phyloP scores from a whole-genome alignment of 2,329 filamentous ascomycete genomes.

The Sphaerostilbella broomeana region DNA sequence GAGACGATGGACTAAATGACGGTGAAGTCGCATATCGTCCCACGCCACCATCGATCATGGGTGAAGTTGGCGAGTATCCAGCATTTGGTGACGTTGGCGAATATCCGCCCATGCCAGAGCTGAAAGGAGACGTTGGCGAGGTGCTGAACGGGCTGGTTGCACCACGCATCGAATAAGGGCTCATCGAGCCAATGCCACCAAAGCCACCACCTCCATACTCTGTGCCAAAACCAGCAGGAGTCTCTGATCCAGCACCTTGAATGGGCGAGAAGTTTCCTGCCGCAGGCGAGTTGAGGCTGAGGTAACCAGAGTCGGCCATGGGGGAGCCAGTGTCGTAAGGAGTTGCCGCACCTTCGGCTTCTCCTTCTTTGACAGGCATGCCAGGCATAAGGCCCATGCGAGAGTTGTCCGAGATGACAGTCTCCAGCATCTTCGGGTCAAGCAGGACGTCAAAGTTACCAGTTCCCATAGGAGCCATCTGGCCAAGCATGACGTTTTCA shows the following conservation, averaged over 20 bases:
- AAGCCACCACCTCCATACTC: conserved; percentile 51
- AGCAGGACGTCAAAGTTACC: conserved; percentile 91
- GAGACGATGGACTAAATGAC: conserved; percentile 57
- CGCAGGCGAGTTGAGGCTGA: conserved; percentile 56
- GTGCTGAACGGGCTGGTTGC: conserved; percentile 72
- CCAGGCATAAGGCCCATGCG: conserved; percentile 76
- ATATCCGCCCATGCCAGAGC: conserved; percentile 52
- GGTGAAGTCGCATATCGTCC: conserved; percentile 52
- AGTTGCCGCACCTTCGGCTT: conserved; percentile 78
- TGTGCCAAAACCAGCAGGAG: conserved; percentile 57
- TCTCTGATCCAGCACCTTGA: conserved; percentile 65
- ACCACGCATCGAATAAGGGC: conserved; percentile 56
- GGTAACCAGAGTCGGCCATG: conserved; percentile 63
- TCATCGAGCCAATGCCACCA: conserved; percentile 45
- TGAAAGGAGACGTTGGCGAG: conserved; percentile 60
- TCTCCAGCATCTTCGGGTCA: conserved; percentile 92
- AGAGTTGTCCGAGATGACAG: conserved; percentile 87
- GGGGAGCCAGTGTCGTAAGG: conserved; percentile 88
- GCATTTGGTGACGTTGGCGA: conserved; percentile 71
- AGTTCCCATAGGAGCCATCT: conserved; percentile 94
- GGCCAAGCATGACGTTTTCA: conserved; percentile 97
- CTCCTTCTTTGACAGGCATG: conserved; percentile 67
- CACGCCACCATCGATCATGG: conserved; percentile 48
- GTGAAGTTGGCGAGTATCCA: conserved; percentile 72
- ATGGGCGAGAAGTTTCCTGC: conserved; percentile 70